Base-by-base conservation (phyloP, 352 stramenopile genomes). In the Phytophthora ramorum region DNA sequence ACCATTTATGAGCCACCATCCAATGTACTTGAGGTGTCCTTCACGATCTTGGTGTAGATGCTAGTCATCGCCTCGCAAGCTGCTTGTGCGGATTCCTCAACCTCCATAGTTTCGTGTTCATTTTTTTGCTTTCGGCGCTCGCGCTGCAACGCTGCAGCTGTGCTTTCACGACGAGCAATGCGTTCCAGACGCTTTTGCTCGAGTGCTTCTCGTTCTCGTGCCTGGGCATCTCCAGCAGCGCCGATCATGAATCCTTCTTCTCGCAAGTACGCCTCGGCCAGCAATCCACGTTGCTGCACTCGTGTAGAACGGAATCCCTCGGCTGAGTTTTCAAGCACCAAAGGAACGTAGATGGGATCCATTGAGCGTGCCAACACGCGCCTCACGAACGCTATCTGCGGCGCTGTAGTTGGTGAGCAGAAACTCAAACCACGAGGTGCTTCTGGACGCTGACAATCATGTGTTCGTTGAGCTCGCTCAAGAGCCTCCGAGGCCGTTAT, bases 161-260 rank as follows among this genome's bases (percentile, higher is more conserved):
- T 35, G 30, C 67, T 83, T 47, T 90, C 83, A 4, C 75, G 75
- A 19, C 62, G 67, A 12, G 81, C 76, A 34, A 90, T 71, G 16
- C 81, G 75, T 40, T 87, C 75, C 6, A 78, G 51, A 17, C 48
- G 40, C 45, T 66, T 62, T n/a, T 71, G 59, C 32, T 87, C 71
- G 3, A 48, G n/a, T 4, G 51, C 32, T 53, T 92, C 77, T 9
- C 43, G 24, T 14, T 52, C 55, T 8, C 71, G 59, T 17, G 40
- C 54, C 34, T 50, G 17, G 17, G 50, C 51, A 52, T 88, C 78
- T 6, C 66, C 73, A 17, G 56, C 43, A 4, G 66, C 51, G 10
- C 66, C 76, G 19, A 92, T 65, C 78, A 93, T 88, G 49, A 89
- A 91, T 6, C 85, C 85, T 26, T 89, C 79, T 14, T 72, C 70